Base-by-base conservation (phyloP, 345 rosid genomes). In the Rhodamnia rubescens region DNA sequence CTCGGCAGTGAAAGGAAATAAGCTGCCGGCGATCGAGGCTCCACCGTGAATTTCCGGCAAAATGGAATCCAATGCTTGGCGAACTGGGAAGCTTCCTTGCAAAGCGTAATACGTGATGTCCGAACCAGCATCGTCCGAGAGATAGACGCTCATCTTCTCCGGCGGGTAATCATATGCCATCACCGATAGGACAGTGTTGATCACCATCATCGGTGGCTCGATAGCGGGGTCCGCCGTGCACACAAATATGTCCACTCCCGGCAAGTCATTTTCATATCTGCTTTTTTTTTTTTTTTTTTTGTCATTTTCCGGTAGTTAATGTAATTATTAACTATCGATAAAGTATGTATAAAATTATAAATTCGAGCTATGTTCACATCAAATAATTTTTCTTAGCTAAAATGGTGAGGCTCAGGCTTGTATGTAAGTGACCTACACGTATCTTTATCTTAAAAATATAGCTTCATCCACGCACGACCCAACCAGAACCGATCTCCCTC, bases 101-200 rank as follows among this genome's bases (percentile, higher is more conserved):
- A 93, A 85, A 59, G 95, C 94, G 84, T 89, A 92, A 86, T 88
- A 90, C 4, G 92, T 93, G 47, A 89, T 74, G 26, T 87, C 87
- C 1, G 93, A 91, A 12, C 89, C 92, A 32, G 90, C 93, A 51
- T 93, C 95, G 27, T 93, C 94, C 5, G 94, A 93, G 80, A 93
- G 92, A 53, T 92, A 93, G 11, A 93, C 86, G 5, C 87, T 83
- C 11, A 90, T 88, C 86, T 91, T 92, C 61, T 92, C 88, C 1
- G 91, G 12, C 0, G 93, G 92, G 75, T 92, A 91, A 58, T 90
- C 85, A 42, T 90, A 92, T 7, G 94, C 88, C 93, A 93, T 87
- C 21, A 90, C 87, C 0, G 95, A 92, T 44, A 93, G 58, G 75
- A 93, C 89, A 0, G 93, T 93, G 88, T 90, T 92, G 20, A 92